These are phyloP conservation scores for Venturia asperata DNA, from an alignment of 2,329 filamentous ascomycete species.

Conservation along the genomic window DNA sequence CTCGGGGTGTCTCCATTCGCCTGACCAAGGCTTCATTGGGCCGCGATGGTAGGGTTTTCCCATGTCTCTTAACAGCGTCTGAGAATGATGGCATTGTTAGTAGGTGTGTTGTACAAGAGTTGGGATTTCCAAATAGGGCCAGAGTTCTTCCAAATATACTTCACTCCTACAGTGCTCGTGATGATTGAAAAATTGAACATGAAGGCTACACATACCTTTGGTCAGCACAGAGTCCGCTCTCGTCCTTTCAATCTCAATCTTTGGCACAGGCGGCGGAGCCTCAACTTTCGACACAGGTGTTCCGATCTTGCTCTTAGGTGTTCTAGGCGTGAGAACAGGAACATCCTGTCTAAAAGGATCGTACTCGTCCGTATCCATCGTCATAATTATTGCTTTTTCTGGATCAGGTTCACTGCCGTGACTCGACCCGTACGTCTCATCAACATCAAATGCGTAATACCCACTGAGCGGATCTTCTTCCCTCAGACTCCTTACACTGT, in stretches of 20 bases:
- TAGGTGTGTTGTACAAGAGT: neutral
- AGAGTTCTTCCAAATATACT: neutral
- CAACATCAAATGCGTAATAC: slow-evolving; percentile 11
- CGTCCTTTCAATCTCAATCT: neutral
- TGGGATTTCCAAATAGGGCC: neutral
- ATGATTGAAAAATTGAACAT: neutral
- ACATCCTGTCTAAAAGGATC: slow-evolving; percentile 13
- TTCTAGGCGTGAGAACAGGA: slow-evolving; percentile 1
- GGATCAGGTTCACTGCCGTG: neutral
- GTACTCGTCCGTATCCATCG: slow-evolving; percentile 13
- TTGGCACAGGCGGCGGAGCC: neutral
- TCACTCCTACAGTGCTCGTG: neutral
- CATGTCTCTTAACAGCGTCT: slow-evolving; percentile 4
- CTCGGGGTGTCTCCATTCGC: neutral
- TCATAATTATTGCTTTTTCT: neutral
- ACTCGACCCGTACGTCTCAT: slow-evolving; percentile 15
- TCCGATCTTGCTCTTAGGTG: neutral
- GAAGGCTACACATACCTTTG: neutral
- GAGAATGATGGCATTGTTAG: neutral
- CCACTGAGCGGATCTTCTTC: slow-evolving; percentile 1
- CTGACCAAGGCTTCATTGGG: slow-evolving; percentile 1
- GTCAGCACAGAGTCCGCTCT: slow-evolving; percentile 2
- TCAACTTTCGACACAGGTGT: neutral
- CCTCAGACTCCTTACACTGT: neutral
- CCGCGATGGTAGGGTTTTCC: slow-evolving; percentile 3